Percentiles rank a stretch among this genome's conserved stretches.
Conservation (phyloP, 176 grass and related monocot species). For the Avena atlantica region DNA sequence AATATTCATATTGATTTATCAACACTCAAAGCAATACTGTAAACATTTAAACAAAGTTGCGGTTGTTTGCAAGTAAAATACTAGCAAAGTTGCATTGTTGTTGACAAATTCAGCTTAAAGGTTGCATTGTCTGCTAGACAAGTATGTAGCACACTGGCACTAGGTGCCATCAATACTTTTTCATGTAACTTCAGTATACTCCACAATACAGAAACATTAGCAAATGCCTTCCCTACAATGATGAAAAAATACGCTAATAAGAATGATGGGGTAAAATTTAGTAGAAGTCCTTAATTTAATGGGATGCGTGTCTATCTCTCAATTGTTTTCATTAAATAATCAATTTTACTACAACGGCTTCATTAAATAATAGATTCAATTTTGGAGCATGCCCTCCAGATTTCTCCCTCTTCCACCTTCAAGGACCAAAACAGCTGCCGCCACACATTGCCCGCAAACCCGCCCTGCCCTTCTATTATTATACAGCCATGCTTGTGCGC, state of each 20-base stretch:
- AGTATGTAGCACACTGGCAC: not conserved
- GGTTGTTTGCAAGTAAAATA: not conserved
- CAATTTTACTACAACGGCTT: not conserved
- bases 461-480: not conserved
- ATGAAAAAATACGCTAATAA: not conserved
- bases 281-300: not conserved
- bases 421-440: not conserved
- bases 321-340: not conserved
- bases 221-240: not conserved
- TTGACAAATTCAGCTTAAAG: not conserved
- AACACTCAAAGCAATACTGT: not conserved
- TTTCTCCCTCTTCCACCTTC: not conserved
- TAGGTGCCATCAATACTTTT: not conserved
- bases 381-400: not conserved
- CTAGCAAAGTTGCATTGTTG: not conserved
- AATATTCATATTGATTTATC: slow-evolving; percentile 25
- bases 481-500: not conserved
- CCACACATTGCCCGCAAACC: not conserved
- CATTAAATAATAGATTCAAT: not conserved
- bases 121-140: not conserved
- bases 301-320: not conserved
- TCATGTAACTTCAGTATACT: not conserved
- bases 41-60: not conserved
- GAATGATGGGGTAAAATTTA: not conserved
- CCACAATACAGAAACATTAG: not conserved